Evolutionary conservation across 2,329 filamentous ascomycete species (phyloP).

Genomic region (Pyricularia pennisetigena): DNA sequence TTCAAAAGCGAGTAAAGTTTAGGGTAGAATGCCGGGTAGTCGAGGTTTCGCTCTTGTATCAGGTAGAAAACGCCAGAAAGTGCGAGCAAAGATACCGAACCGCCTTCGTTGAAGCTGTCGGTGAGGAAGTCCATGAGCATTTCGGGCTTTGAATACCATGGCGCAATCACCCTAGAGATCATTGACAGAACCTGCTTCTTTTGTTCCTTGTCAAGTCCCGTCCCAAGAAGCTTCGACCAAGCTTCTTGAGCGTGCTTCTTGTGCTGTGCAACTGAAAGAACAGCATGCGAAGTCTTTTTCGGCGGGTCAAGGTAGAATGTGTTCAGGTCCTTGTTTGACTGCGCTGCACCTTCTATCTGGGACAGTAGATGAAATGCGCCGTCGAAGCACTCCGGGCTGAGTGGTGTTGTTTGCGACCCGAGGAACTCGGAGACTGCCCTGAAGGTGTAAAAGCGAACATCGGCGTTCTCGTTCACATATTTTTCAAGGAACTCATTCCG

Average conservation of each 20-base stretch:
- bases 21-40: constrained; percentile 88
- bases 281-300: constrained; percentile 55
- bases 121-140: constrained; percentile 92
- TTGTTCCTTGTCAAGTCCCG: constrained; percentile 59
- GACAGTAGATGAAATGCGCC: constrained; percentile 54
- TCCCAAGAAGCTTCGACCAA: constrained; percentile 70
- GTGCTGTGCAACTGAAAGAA: constrained; percentile 58
- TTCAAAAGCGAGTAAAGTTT: constrained; percentile 93
- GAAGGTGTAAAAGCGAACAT: constrained; percentile 78
- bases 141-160: constrained; percentile 84
- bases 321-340: constrained; percentile 53
- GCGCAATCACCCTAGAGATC: constrained; percentile 69
- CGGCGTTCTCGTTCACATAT: constrained; percentile 71
- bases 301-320: constrained; percentile 57
- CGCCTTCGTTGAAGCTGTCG: constrained; percentile 83
- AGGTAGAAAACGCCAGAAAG: constrained; percentile 91
- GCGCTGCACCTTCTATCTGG: constrained; percentile 61
- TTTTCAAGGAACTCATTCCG: constrained; percentile 66
- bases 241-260: constrained; percentile 76
- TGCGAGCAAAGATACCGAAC: constrained; percentile 77
- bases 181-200: constrained; percentile 69
- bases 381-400: constrained; percentile 33
- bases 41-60: constrained; percentile 86
- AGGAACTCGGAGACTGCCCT: constrained; percentile 40
- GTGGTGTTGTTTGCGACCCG: constrained; percentile 11